phyloP scores from a whole-genome alignment of 768 basidiomycete species.

The Cantharellus anzutake region DNA sequence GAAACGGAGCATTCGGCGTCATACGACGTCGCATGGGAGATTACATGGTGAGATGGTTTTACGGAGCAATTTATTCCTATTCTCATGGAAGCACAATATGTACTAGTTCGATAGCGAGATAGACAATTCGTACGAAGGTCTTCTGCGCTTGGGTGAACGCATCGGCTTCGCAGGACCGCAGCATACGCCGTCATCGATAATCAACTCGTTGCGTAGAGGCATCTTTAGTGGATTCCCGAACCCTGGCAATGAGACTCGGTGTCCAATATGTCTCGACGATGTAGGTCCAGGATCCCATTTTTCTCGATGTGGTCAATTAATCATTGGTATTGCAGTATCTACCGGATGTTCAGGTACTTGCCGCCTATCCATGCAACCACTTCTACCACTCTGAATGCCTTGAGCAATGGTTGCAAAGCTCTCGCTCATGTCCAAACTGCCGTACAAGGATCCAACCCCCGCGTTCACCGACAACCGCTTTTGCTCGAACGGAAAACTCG shows the following conservation, averaged over 20 bases:
- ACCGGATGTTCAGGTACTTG: not conserved
- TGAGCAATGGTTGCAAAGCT: not conserved
- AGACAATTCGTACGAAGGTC: not conserved
- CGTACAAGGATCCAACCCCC: not conserved
- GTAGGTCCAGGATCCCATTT: not conserved
- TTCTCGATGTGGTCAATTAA: not conserved
- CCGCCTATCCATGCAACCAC: not conserved
- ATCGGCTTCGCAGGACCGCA: not conserved
- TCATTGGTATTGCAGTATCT: not conserved
- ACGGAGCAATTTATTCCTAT: too few species aligned
- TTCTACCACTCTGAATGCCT: not conserved
- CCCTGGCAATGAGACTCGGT: not conserved
- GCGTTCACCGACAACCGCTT: too few species aligned
- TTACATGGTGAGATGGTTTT: too few species aligned
- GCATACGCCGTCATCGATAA: not conserved
- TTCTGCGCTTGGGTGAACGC: not conserved
- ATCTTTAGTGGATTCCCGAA: not conserved
- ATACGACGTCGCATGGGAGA: too few species aligned
- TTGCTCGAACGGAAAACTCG: too few species aligned
- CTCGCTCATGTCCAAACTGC: not conserved
- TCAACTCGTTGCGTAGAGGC: not conserved
- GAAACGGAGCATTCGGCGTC: too few species aligned
- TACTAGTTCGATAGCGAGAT: not conserved
- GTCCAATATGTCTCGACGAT: not conserved
- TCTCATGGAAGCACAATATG: not conserved